phyloP scores from a whole-genome alignment of 768 basidiomycete species.

The Lentinula guzmanii region DNA sequence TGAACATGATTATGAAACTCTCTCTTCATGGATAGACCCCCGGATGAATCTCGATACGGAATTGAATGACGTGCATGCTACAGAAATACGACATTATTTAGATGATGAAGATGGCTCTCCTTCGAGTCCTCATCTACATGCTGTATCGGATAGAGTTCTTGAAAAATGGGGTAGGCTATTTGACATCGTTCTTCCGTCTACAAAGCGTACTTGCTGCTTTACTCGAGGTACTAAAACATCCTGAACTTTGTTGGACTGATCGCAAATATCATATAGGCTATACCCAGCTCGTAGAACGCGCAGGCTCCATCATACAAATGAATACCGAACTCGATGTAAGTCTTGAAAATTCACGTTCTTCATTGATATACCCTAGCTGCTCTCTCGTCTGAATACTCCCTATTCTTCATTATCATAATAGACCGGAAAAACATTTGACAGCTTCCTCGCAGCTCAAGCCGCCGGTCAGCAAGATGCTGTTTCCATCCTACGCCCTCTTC shows the following conservation, averaged over 20 bases:
- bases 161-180: slow-evolving; percentile 75
- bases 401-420: slow-evolving; percentile 16
- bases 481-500: slow-evolving; percentile 49
- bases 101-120: slow-evolving; percentile 20
- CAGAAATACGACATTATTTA: slow-evolving; percentile 32
- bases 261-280: slow-evolving; percentile 42
- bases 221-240: slow-evolving; percentile 52
- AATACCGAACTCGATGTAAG: slow-evolving; percentile 61
- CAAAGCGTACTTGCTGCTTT: slow-evolving; percentile 68
- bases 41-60: neutral
- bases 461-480: slow-evolving; percentile 37
- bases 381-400: neutral
- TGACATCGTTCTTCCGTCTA: slow-evolving; percentile 68
- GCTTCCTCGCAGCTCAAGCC: slow-evolving; percentile 42
- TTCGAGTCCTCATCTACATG: slow-evolving; percentile 18
- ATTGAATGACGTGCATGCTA: slow-evolving; percentile 7
- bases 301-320: slow-evolving; percentile 73
- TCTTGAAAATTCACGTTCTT: neutral
- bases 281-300: slow-evolving; percentile 68
- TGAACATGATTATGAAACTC: neutral
- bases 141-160: slow-evolving; percentile 57
- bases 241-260: neutral
- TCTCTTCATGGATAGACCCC: neutral
- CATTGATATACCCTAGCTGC: neutral
- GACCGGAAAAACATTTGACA: slow-evolving; percentile 57